These are phyloP conservation scores for Cornus florida DNA, from an alignment of 148 eudicot genomes.

Conservation along the genomic window DNA sequence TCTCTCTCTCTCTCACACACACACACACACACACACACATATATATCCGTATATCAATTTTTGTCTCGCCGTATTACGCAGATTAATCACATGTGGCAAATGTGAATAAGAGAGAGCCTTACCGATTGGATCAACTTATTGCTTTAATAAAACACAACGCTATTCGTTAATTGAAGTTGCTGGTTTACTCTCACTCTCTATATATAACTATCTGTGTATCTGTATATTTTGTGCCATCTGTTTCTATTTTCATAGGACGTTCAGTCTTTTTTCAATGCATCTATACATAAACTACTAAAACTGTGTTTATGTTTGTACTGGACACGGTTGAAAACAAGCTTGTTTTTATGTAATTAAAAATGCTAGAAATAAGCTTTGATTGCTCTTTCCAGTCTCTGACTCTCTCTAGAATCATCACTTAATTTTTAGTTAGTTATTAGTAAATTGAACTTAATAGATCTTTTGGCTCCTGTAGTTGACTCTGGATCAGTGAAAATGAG, in stretches of 20 bases:
- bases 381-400: neutral
- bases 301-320: neutral
- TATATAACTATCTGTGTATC: neutral
- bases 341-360: neutral
- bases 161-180: conserved; percentile 18
- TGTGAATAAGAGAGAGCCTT: neutral
- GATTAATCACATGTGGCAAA: neutral
- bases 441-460: conserved; percentile 22
- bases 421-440: neutral
- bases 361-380: neutral
- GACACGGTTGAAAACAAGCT: neutral
- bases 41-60: neutral
- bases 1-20: too few relatives aligned
- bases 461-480: conserved; percentile 23
- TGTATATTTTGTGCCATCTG: neutral
- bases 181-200: neutral
- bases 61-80: neutral
- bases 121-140: neutral
- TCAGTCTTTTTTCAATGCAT: neutral
- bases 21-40: too few relatives aligned
- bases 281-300: neutral
- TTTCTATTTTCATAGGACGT: neutral
- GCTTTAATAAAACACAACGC: neutral
- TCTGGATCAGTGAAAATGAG: conserved; percentile 43
- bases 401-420: neutral